Evolutionary conservation across 805 yeast genomes (phyloP), one percentile per base, ranked within the genome.

Genomic region (Starmerella geochares): DNA sequence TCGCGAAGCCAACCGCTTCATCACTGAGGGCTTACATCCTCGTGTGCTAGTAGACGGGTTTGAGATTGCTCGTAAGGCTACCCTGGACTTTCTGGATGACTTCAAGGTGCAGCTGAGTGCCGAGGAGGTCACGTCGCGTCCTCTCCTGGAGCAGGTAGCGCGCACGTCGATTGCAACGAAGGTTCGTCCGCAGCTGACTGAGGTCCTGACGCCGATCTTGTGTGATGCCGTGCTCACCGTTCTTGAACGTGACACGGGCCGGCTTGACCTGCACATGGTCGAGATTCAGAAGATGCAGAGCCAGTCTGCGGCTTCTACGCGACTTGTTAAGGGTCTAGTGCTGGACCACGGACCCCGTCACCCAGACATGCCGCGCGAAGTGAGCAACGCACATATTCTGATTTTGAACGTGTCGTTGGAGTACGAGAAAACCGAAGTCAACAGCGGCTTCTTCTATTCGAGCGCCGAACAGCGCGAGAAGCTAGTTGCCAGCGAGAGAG

Each of bases 211-310:
- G 0, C 97, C 98, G 41, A 85, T 92, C 55, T 96, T 92, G 42
- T 86, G 96, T 1, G 98, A 92, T 66, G 96, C 97, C 0, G 98
- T 92, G 8, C 72, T 90, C 54, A 76, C 83, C 44, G 90, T 90
- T 29, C 23, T 43, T 9, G 54, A 53, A 29, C 74, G 77, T 58
- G 72, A 71, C 31, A 71, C 71, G n/a, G 65, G 70, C 41, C 67
- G 71, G 45, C 71, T 90, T 50, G 98, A 92, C 66, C 73, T 92
- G 59, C 96, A 92, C 67, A 92, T 92, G 98, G 81, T 92, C 59
- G 98, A 92, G 71, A 84, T 92, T 63, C 92, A 92, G 94, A 81
- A 92, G 58, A 94, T 92, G 97, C 96, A 92, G 76, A 90, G 84
- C 63, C 84, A 86, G 58, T 76, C 82, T 33, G 86, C 92, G 29